A percentile compares a stretch with the other conserved stretches of the same genome.
These are phyloP conservation scores for Urostyla sp. DNA, from an alignment of 73 alveolate species.

Conservation along the genomic window DNA sequence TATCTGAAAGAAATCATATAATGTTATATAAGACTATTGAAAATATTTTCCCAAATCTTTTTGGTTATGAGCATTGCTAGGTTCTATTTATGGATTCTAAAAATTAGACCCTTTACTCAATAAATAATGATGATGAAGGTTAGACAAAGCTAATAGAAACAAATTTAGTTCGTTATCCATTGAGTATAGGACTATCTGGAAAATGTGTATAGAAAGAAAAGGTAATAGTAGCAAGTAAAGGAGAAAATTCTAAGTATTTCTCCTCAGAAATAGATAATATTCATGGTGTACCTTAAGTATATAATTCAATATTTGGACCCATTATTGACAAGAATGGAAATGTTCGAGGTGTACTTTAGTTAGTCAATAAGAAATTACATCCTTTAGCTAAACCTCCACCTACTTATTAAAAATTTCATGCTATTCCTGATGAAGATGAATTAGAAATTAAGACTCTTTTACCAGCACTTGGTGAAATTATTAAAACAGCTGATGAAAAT, in stretches of 20 bases:
- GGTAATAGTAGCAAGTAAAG: not conserved
- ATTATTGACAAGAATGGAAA: conserved; percentile 5
- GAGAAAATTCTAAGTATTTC: not conserved
- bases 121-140: not conserved
- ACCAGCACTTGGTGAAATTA: conserved; percentile 45
- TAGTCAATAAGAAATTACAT: conserved; percentile 7
- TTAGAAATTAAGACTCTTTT: not conserved
- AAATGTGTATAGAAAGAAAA: not conserved
- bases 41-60: conserved; percentile 2
- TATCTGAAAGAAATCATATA: conserved; percentile 36
- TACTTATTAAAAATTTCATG: too few species aligned
- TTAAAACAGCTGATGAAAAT: conserved; percentile 34
- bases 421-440: conserved; percentile 1
- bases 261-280: conserved; percentile 31
- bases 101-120: not conserved
- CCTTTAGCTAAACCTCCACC: too few species aligned
- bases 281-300: not conserved
- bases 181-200: conserved; percentile 21
- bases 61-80: conserved; percentile 6
- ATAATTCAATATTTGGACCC: conserved; percentile 25
- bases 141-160: not conserved
- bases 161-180: not conserved
- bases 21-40: not conserved
- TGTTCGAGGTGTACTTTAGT: conserved; percentile 16
- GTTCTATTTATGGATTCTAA: conserved; percentile 30